Evolutionary conservation across 169 alveolate species (phyloP), one percentile per base, ranked within the genome.

Genomic region (Sarcocystis neurona): DNA sequence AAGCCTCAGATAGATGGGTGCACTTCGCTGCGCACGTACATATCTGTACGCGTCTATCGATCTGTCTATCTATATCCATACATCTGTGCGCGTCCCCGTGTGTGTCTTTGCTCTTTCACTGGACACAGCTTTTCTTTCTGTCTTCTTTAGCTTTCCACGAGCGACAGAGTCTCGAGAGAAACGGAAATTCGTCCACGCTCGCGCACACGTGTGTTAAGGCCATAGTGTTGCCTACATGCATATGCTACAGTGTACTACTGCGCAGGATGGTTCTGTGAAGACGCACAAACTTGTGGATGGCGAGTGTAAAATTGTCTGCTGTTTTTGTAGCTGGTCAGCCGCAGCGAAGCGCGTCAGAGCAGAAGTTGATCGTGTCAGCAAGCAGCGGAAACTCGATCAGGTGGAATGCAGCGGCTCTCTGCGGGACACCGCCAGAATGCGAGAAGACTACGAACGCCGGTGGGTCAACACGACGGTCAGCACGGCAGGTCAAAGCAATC

Each of bases 361-460:
- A 84, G 84, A 84, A 2, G 84, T 84, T 50, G 89, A 84, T 37
- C 56, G 32, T 6, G 89, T 84, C 72, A 84, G 74, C 48, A 84
- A 84, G n/a, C 27, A n/a, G 46, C 1, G 89, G 80, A 84, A 84
- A 43, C 48, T 84, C 20, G 89, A 84, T 46, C 89, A 84, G 32
- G 66, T 84, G 32, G 89, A 84, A 53, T 84, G 84, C 48, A 86
- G 89, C 70, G 60, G 60, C 23, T 46, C 44, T 6, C 63, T 84
- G 15, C 66, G 89, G n/a, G 39, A 53, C 41, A 12, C 60, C 15
- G 23, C 32, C 30, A 44, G 79, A 6, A 60, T 46, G 2, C 56
- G 27, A 27, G 89, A 58, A 66, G 89, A 84, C 34, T 72, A 72
- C 56, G 82, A 72, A 39, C 37, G 0, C 20, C 34, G 82, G 82